Percentiles rank a stretch among this genome's conserved stretches.
Conservation (phyloP, 331 rosid species). For the Dryas integrifolia region DNA sequence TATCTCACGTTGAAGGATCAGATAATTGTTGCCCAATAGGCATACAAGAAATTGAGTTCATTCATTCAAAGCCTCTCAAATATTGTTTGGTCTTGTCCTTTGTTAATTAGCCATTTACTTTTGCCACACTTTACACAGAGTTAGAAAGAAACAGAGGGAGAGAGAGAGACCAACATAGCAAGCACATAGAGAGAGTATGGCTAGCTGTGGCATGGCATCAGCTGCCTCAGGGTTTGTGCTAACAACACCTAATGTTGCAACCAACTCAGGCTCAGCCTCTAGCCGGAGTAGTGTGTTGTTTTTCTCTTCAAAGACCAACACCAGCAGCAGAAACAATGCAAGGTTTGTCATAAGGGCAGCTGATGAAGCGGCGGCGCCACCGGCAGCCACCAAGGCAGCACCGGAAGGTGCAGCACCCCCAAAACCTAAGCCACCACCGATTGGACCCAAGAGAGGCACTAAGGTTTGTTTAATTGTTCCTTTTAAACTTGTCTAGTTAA, state of each 20-base stretch:
- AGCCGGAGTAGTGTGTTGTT: slow-evolving; percentile 32
- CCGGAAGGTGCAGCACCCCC: slow-evolving; percentile 37
- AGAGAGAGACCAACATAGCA: neutral
- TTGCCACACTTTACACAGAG: too few species aligned
- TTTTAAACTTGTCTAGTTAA: neutral
- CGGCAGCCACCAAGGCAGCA: slow-evolving; percentile 33
- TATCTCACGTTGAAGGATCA: slow-evolving; percentile 36
- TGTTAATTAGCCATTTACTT: slow-evolving; percentile 28
- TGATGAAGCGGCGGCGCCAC: slow-evolving; percentile 51
- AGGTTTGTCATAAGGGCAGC: slow-evolving; percentile 61
- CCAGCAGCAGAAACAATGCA: slow-evolving; percentile 23
- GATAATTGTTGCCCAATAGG: slow-evolving; percentile 34
- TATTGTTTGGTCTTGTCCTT: slow-evolving; percentile 19
- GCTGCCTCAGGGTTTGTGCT: slow-evolving; percentile 71
- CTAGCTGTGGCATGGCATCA: slow-evolving; percentile 57
- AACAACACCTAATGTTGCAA: slow-evolving; percentile 41
- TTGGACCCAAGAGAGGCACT: slow-evolving; percentile 87
- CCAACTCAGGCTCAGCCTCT: slow-evolving; percentile 36
- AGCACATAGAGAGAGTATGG: slow-evolving; percentile 31
- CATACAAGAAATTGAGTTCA: slow-evolving; percentile 22
- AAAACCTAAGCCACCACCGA: slow-evolving; percentile 80
- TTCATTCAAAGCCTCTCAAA: slow-evolving; percentile 43
- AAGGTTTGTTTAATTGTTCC: slow-evolving; percentile 43
- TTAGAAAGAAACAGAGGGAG: neutral
- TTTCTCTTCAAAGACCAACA: slow-evolving; percentile 38